phyloP scores from a whole-genome alignment of 352 stramenopile species.

The Poterioochromonas sp. region DNA sequence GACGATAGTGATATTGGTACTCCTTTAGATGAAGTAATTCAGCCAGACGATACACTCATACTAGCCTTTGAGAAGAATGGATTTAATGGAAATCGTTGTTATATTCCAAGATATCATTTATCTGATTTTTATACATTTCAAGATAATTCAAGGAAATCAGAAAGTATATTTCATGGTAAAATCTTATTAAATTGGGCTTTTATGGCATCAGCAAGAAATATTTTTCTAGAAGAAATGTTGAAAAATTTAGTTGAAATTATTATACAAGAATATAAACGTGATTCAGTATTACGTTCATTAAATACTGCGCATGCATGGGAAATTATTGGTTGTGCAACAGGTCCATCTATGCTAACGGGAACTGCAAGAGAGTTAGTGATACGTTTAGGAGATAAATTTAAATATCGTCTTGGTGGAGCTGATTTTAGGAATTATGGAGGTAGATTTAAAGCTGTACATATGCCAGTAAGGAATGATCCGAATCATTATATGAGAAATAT shows the following conservation, averaged over 20 bases:
- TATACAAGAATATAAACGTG: conserved; percentile 24
- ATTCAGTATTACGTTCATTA: conserved; percentile 18
- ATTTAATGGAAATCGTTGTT: conserved; percentile 32
- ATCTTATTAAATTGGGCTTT: conserved; percentile 34
- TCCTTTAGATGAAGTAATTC: conserved; percentile 16
- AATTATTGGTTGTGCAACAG: conserved; percentile 23
- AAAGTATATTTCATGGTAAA: conserved; percentile 7
- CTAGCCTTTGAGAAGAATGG: conserved; percentile 33
- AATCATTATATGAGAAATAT: conserved; percentile 30
- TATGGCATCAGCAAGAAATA: background rate
- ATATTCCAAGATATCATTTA: conserved; percentile 30
- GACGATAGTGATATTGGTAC: conserved; percentile 28
- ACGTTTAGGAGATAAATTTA: background rate
- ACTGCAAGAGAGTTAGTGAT: conserved; percentile 25
- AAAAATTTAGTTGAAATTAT: conserved; percentile 34
- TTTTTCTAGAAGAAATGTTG: conserved; percentile 5
- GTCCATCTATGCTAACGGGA: conserved; percentile 12
- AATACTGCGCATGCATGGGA: conserved; percentile 14
- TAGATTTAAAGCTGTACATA: conserved; percentile 23
- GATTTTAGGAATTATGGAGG: conserved; percentile 24
- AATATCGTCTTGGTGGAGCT: background rate
- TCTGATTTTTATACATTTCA: conserved; percentile 30
- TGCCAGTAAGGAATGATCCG: conserved; percentile 22
- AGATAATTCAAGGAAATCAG: background rate
- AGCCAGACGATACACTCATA: conserved; percentile 4